Evolutionary conservation across 2,329 filamentous ascomycete genomes (phyloP).

Genomic region (Cladobotryum mycophilum): DNA sequence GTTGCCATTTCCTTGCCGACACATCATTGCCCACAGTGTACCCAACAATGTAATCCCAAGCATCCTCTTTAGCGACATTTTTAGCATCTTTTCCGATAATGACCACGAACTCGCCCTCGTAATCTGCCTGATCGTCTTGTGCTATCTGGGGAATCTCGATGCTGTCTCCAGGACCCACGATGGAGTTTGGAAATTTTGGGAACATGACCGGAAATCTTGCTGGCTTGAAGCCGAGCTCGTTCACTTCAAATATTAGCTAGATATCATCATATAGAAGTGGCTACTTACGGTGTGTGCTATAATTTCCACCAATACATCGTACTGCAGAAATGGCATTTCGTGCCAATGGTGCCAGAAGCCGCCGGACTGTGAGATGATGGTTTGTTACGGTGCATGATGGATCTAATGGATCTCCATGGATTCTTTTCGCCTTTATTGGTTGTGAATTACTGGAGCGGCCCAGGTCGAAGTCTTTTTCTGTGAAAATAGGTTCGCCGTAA

Average conservation of each 20-base stretch:
- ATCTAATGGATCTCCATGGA: slow-evolving; percentile 44
- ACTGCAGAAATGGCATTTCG: slow-evolving; percentile 48
- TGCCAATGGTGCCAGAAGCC: slow-evolving; percentile 46
- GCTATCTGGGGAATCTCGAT: slow-evolving; percentile 43
- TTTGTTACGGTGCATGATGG: slow-evolving; percentile 46
- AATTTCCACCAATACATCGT: slow-evolving; percentile 54
- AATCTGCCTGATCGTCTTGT: slow-evolving; percentile 42
- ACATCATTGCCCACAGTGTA: slow-evolving; percentile 52
- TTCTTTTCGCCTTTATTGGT: slow-evolving; percentile 44
- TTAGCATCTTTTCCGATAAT: slow-evolving; percentile 45
- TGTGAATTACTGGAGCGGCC: slow-evolving; percentile 39
- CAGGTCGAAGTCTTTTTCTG: slow-evolving; percentile 36
- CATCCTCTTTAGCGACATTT: slow-evolving; percentile 37
- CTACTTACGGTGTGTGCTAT: slow-evolving; percentile 46
- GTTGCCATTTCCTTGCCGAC: slow-evolving; percentile 45
- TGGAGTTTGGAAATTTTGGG: slow-evolving; percentile 40
- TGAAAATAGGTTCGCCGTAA: slow-evolving; percentile 46
- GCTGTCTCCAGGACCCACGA: slow-evolving; percentile 28
- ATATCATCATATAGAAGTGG: not conserved
- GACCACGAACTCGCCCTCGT: slow-evolving; percentile 41
- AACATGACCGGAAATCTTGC: slow-evolving; percentile 45
- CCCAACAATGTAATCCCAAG: slow-evolving; percentile 44
- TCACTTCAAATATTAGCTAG: not conserved
- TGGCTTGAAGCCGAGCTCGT: slow-evolving; percentile 28
- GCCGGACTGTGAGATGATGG: slow-evolving; percentile 47